Evolutionary conservation across 306 rosid species (phyloP).

Genomic region (Luffa acutangula): DNA sequence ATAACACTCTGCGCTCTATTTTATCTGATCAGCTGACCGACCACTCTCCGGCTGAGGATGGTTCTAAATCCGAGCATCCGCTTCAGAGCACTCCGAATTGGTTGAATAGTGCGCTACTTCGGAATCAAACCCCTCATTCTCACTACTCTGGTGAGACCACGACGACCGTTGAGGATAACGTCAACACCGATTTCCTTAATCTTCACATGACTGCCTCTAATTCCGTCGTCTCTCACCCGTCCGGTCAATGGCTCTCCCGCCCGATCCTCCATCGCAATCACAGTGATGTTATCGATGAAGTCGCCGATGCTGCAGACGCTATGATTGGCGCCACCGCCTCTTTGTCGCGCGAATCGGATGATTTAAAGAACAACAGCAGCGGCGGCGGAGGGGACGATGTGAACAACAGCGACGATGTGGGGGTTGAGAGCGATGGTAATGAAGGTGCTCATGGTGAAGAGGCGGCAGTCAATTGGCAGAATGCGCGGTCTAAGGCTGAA

Average conservation of each 20-base stretch:
- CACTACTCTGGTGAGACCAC: slow-evolving; percentile 27
- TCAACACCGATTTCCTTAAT: slow-evolving; percentile 56
- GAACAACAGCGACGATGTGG: slow-evolving; percentile 33
- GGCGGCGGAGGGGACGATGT: slow-evolving; percentile 5
- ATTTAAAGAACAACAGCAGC: slow-evolving; percentile 25
- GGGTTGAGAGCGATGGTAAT: slow-evolving; percentile 30
- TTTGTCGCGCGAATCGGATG: slow-evolving; percentile 48
- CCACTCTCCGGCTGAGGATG: slow-evolving; percentile 27
- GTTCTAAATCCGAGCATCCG: slow-evolving; percentile 36
- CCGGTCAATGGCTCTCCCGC: slow-evolving; percentile 67
- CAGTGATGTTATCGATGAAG: slow-evolving; percentile 60
- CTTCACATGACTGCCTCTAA: slow-evolving; percentile 63
- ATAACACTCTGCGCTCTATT: slow-evolving; percentile 25
- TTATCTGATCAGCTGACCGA: slow-evolving; percentile 25
- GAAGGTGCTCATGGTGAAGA: slow-evolving; percentile 19
- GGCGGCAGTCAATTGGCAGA: slow-evolving; percentile 63
- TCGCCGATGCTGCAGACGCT: slow-evolving; percentile 33
- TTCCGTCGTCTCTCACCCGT: slow-evolving; percentile 32
- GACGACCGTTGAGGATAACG: slow-evolving; percentile 14
- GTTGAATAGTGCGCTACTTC: slow-evolving; percentile 96
- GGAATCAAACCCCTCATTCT: slow-evolving; percentile 33
- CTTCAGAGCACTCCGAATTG: slow-evolving; percentile 75
- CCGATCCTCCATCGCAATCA: slow-evolving; percentile 67
- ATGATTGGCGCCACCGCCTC: slow-evolving; percentile 30
- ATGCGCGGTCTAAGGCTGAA: slow-evolving; percentile 57